Evolutionary conservation across 495 filamentous ascomycete species (phyloP).

Genomic region (Terfezia claveryi): DNA sequence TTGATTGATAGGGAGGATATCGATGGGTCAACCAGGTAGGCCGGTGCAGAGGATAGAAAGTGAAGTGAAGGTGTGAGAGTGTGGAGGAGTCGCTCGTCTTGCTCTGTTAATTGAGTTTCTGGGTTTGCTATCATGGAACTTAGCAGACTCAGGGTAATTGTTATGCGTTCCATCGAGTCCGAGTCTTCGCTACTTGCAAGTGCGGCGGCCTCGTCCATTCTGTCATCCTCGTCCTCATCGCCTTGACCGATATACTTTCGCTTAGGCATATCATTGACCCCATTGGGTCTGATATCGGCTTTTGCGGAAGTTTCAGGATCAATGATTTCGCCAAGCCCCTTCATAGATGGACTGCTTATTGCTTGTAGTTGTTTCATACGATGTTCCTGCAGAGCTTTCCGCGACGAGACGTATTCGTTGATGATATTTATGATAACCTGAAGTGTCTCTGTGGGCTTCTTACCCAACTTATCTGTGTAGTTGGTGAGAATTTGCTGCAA

Average conservation of each 20-base stretch:
- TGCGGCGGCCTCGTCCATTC: not conserved
- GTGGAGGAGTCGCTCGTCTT: conserved; percentile 11
- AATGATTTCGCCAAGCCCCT: conserved; percentile 7
- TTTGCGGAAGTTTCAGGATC: not conserved
- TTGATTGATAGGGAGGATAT: conserved; percentile 10
- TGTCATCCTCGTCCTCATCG: conserved; percentile 2
- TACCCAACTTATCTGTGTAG: conserved; percentile 9
- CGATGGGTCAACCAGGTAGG: conserved; percentile 1
- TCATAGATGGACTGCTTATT: conserved; percentile 1
- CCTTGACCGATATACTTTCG: not conserved
- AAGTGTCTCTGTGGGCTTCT: conserved; percentile 12
- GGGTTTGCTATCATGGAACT: conserved; percentile 12
- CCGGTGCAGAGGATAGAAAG: conserved; percentile 4
- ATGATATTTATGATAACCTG: conserved; percentile 14
- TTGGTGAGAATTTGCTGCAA: conserved; percentile 12
- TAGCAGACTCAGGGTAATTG: conserved; percentile 14
- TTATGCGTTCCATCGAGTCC: conserved; percentile 7
- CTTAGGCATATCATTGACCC: not conserved
- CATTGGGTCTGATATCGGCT: not conserved
- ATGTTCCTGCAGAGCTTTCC: conserved; percentile 1
- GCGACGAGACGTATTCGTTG: conserved; percentile 11
- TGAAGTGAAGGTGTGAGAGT: conserved; percentile 10
- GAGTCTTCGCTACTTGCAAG: conserved; percentile 7
- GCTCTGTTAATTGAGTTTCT: conserved; percentile 10
- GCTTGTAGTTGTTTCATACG: not conserved